Evolutionary conservation across 2,329 filamentous ascomycete genomes (phyloP), one percentile per base, ranked within the genome.

Genomic region (Diaporthe citriasiana): DNA sequence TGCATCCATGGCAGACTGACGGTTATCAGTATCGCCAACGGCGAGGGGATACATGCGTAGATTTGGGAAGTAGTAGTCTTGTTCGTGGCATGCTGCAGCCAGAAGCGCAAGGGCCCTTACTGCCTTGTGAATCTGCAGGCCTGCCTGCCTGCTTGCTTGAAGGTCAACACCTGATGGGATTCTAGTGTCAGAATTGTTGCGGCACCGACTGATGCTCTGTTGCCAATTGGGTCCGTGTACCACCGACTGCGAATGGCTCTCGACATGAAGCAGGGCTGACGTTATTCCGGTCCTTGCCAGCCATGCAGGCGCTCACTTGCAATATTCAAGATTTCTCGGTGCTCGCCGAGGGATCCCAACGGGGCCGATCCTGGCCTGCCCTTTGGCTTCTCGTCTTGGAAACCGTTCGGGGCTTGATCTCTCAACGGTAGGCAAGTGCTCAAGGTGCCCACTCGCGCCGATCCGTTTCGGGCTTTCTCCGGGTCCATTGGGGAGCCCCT

Each of bases 381-480:
- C n/a, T 17, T 40, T 40, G 9, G 6, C 63, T 35, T 63, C 15
- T 45, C 15, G 40, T 33, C 33, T 40, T 51, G 63, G 63, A 27
- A 63, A 40, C 33, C 45, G 30, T 13, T 68, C 63, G 45, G 45
- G 47, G 47, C 47, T 53, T 35, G 63, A 40, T 22, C 4, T 53
- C 33, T 40, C 30, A 40, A 40, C 47, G 30, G 45, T 53, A 45
- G 63, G 45, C 45, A 15, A 27, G 63, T 47, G 15, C 22, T 38
- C 22, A 22, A 33, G 45, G 33, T 53, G 63, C 63, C 63, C 63
- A 30, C 63, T 53, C 25, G n/a, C 63, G 63, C 63, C 63, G 63
- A 68, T 68, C 63, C 47, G 47, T 53, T 51, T 51, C 47, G 63
- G 63, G 63, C 33, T 38, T 68, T 68, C 50, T 53, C 45, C 63